Percentiles rank a stretch among this genome's conserved stretches.
These are phyloP conservation scores for Hamamelis virginiana DNA, from an alignment of 164 flowering plant genomes.

Conservation along the genomic window DNA sequence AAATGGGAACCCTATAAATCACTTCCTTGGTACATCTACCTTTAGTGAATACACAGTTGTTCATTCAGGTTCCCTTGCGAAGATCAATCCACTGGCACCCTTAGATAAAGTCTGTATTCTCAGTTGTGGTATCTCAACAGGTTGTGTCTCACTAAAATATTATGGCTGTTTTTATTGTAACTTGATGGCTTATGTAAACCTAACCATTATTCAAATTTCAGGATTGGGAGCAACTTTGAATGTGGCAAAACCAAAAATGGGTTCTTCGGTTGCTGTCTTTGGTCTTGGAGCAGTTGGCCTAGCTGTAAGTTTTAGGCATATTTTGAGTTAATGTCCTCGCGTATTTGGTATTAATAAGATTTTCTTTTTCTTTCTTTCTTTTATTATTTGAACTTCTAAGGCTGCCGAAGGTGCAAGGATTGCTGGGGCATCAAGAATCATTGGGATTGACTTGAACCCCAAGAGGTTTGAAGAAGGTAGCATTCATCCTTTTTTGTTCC, in stretches of 20 bases:
- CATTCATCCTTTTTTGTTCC: too few species aligned
- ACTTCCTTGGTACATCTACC: conserved; percentile 26
- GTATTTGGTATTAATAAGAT: neutral
- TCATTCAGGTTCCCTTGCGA: conserved; percentile 17
- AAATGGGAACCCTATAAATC: conserved; percentile 20
- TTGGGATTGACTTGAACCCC: conserved; percentile 33
- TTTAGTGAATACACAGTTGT: conserved; percentile 25
- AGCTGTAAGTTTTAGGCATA: too few species aligned
- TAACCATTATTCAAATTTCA: too few species aligned
- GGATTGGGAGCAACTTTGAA: too few species aligned
- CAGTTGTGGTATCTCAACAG: conserved; percentile 30
- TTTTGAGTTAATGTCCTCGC: neutral
- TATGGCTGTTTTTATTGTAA: too few species aligned
- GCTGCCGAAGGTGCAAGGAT: conserved; percentile 45
- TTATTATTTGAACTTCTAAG: conserved; percentile 3
- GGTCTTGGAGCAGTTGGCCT: too few species aligned
- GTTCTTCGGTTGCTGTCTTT: too few species aligned
- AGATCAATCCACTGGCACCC: conserved; percentile 22
- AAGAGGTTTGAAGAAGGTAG: conserved; percentile 33
- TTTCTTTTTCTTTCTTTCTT: neutral
- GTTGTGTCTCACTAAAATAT: neutral
- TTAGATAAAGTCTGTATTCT: conserved; percentile 27
- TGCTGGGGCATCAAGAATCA: conserved; percentile 38
- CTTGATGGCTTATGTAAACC: too few species aligned
- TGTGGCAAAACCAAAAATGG: too few species aligned